Conservation (phyloP, 805 yeast species). For the Wickerhamiella sorbophila region DNA sequence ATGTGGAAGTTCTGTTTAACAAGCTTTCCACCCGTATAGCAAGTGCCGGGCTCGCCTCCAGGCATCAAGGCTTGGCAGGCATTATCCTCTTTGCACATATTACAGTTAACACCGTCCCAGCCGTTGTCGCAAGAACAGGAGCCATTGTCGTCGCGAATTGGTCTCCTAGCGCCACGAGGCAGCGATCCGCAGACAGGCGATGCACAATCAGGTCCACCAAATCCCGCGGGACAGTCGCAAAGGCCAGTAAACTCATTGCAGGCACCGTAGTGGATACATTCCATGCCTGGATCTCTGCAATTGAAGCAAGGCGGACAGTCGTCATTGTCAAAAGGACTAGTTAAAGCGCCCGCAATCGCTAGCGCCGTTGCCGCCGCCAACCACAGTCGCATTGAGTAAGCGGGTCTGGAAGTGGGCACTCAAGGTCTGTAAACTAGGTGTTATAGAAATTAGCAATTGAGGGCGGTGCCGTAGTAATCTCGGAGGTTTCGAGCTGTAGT, state of each 20-base stretch:
- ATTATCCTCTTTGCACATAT: constrained; percentile 52
- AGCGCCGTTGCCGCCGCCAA: neutral
- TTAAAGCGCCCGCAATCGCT: neutral
- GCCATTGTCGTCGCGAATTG: constrained; percentile 33
- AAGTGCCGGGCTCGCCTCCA: constrained; percentile 63
- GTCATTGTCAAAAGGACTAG: constrained; percentile 17
- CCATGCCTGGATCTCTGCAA: constrained; percentile 81
- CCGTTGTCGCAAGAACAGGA: constrained; percentile 68
- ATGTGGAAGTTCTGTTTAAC: constrained; percentile 73
- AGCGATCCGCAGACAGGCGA: constrained; percentile 78
- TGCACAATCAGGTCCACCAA: constrained; percentile 86
- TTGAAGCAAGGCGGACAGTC: constrained; percentile 82
- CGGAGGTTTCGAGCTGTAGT: neutral
- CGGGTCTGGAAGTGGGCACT: too few relatives aligned
- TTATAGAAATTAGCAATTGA: neutral
- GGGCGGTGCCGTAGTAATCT: neutral
- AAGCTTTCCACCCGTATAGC: constrained; percentile 72
- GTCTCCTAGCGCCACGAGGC: constrained; percentile 50
- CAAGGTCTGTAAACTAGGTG: too few relatives aligned
- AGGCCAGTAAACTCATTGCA: constrained; percentile 81
- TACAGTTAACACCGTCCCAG: constrained; percentile 93
- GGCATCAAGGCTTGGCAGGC: constrained; percentile 85
- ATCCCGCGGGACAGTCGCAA: constrained; percentile 87
- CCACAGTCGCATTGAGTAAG: neutral
- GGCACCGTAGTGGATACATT: constrained; percentile 77